Evolutionary conservation across 2,329 filamentous ascomycete species (phyloP).

Genomic region (Biscogniauxia marginata): DNA sequence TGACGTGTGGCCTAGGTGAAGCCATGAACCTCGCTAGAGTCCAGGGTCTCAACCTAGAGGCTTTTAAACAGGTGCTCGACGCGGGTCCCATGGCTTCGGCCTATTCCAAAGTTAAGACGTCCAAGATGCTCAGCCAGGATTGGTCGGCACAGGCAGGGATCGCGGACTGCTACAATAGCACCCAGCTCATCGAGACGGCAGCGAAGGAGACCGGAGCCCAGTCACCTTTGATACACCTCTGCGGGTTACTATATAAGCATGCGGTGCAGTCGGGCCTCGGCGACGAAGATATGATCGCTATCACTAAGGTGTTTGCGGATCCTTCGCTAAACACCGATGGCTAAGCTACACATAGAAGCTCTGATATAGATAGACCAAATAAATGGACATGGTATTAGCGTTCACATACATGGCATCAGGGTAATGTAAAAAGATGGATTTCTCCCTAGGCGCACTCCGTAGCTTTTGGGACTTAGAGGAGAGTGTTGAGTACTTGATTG

Average conservation of each 20-base stretch:
- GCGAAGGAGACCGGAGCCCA: slow-evolving; percentile 14
- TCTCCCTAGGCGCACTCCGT: neutral
- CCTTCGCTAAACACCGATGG: neutral
- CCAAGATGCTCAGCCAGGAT: slow-evolving; percentile 30
- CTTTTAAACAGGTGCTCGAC: slow-evolving; percentile 30
- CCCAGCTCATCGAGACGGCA: slow-evolving; percentile 28
- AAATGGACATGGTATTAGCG: neutral
- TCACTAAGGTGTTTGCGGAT: slow-evolving; percentile 15
- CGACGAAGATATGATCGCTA: slow-evolving; percentile 31
- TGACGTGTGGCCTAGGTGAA: slow-evolving; percentile 34
- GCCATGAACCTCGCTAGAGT: slow-evolving; percentile 33
- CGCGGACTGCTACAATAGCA: slow-evolving; percentile 33
- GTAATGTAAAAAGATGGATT: no score
- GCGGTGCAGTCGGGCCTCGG: slow-evolving; percentile 20
- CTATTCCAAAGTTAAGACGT: slow-evolving; percentile 30
- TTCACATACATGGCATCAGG: neutral
- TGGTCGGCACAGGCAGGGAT: slow-evolving; percentile 32
- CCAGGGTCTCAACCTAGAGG: slow-evolving; percentile 31
- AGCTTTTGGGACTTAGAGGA: neutral
- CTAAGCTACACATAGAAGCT: neutral
- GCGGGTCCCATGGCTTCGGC: slow-evolving; percentile 33
- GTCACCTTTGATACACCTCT: slow-evolving; percentile 23
- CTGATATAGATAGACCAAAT: no score
- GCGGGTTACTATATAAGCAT: slow-evolving; percentile 24
- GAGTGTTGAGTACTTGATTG: no score